These are phyloP conservation scores for Cladorrhinum sp. DNA, from an alignment of 2,329 filamentous ascomycete species.

Conservation along the genomic window DNA sequence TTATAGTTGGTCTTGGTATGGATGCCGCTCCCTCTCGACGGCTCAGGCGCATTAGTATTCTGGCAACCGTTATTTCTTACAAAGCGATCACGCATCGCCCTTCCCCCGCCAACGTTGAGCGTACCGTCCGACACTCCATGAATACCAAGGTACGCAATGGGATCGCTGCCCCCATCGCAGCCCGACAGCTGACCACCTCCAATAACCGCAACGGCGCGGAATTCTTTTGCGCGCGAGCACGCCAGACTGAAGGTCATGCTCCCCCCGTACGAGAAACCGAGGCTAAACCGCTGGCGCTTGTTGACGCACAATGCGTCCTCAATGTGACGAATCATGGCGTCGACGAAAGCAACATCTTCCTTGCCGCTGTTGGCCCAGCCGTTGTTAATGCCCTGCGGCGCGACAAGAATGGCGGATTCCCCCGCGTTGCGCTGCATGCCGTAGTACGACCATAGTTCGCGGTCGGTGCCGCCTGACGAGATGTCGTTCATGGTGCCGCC, in stretches of 20 bases:
- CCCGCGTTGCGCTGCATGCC: constrained; percentile 35
- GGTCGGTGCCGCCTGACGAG: constrained; percentile 16
- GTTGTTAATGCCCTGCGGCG: constrained; percentile 39
- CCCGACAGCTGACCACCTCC: constrained; percentile 10
- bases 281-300: constrained; percentile 37
- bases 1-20: constrained; percentile 19
- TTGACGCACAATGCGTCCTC: constrained; percentile 41
- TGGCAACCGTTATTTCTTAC: constrained; percentile 19
- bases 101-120: constrained; percentile 10
- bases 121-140: constrained; percentile 16
- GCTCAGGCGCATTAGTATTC: constrained; percentile 7
- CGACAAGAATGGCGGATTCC: constrained; percentile 44
- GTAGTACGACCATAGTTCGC: constrained; percentile 34
- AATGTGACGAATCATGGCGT: constrained; percentile 37
- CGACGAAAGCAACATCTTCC: constrained; percentile 40
- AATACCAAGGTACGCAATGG: constrained; percentile 17
- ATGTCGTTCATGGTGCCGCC: no score
- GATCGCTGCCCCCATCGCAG: constrained; percentile 15
- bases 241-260: constrained; percentile 41
- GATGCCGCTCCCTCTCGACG: not conserved
- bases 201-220: constrained; percentile 34
- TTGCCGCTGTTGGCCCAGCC: constrained; percentile 43
- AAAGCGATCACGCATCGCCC: constrained; percentile 16
- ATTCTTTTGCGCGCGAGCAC: constrained; percentile 37
- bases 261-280: constrained; percentile 42